A percentile compares a stretch with the other conserved stretches of the same genome.
Evolutionary conservation across 2,329 filamentous ascomycete species (phyloP).

Genomic region (Stachybotrys echinatus): DNA sequence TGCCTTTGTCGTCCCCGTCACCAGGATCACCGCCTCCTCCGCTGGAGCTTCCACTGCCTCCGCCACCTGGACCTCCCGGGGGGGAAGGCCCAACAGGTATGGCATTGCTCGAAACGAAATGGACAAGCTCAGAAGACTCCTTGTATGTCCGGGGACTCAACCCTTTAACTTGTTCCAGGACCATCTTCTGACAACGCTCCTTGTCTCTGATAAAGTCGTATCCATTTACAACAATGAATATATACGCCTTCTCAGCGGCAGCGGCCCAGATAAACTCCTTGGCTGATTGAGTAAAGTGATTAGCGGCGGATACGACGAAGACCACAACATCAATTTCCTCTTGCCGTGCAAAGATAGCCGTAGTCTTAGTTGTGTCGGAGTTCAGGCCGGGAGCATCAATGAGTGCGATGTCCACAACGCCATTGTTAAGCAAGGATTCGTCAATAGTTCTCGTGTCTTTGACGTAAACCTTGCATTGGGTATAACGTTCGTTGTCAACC

Average conservation of each 20-base stretch:
- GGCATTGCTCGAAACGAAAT: conserved; percentile 96
- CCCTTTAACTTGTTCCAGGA: conserved; percentile 79
- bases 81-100: conserved; percentile 67
- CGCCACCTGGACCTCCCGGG: conserved; percentile 48
- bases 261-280: conserved; percentile 97
- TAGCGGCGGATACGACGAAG: conserved; percentile 94
- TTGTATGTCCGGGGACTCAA: conserved; percentile 93
- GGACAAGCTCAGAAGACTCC: conserved; percentile 85
- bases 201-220: conserved; percentile 94
- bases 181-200: conserved; percentile 83
- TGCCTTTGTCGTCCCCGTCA: conserved; percentile 60
- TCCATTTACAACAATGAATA: conserved; percentile 98
- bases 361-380: conserved; percentile 93
- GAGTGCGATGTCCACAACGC: conserved; percentile 93
- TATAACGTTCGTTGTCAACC: conserved; percentile 79
- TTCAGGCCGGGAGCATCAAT: conserved; percentile 97
- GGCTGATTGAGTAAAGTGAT: conserved; percentile 96
- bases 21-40: conserved; percentile 50
- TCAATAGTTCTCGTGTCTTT: conserved; percentile 85
- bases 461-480: conserved; percentile 95
- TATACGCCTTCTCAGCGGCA: conserved; percentile 94
- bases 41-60: conserved; percentile 46
- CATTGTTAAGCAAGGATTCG: conserved; percentile 92
- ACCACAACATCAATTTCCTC: conserved; percentile 99
- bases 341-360: conserved; percentile 91